A percentile compares a stretch with the other conserved stretches of the same genome.
Evolutionary conservation across 2,329 filamentous ascomycete species (phyloP).

Genomic region (Cercospora zeae-maydis): DNA sequence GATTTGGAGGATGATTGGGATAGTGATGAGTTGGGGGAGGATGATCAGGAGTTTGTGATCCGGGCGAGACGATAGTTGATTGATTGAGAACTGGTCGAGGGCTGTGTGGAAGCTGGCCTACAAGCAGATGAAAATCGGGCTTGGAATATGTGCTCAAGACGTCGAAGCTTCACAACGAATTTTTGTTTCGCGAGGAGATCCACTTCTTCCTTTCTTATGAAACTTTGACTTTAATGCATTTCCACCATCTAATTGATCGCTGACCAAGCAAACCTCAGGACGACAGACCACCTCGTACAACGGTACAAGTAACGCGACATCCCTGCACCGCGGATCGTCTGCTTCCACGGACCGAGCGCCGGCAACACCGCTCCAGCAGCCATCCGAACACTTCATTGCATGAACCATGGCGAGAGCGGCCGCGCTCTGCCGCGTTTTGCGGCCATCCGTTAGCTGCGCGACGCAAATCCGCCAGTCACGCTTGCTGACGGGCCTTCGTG

Average conservation of each 20-base stretch:
- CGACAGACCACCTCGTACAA: neutral
- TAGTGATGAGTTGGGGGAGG: conserved; percentile 53
- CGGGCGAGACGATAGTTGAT: conserved; percentile 14
- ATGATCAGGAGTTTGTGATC: conserved; percentile 32
- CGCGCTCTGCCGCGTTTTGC: conserved; percentile 6
- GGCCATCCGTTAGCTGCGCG: conserved; percentile 9
- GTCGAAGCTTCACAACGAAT: neutral
- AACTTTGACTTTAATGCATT: neutral
- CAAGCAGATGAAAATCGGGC: neutral
- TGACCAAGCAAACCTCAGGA: neutral
- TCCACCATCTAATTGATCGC: neutral
- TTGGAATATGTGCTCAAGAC: no score
- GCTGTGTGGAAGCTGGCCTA: neutral
- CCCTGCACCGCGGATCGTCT: neutral
- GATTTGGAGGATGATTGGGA: conserved; percentile 59
- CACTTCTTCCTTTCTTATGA: neutral
- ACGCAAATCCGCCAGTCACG: neutral
- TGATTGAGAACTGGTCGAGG: neutral
- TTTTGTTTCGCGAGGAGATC: neutral
- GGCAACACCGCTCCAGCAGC: neutral
- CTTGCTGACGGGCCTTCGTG: neutral
- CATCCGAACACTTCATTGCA: neutral
- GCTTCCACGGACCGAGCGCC: neutral
- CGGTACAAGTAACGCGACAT: neutral
- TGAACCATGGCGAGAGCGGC: neutral